A percentile compares a stretch with the other conserved stretches of the same genome.
Conservation (phyloP, 352 stramenopile genomes). For the Plasmopara muralis region DNA sequence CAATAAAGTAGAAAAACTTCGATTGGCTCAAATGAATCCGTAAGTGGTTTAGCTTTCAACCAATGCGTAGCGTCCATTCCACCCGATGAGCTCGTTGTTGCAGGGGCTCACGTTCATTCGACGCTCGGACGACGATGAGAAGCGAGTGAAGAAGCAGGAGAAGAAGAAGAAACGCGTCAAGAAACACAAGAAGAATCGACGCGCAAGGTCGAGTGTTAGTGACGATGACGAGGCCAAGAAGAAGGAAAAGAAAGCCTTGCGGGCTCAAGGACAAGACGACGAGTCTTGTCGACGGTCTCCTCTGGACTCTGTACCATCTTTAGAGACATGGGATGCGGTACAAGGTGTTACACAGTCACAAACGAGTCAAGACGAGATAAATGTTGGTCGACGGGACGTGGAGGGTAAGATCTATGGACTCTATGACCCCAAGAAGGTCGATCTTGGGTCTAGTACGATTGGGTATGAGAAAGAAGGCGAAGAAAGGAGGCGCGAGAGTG, state of each 20-base stretch:
- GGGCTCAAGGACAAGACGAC: conserved; percentile 49
- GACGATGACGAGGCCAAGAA: conserved; percentile 12
- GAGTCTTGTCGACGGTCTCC: no score
- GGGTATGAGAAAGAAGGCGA: conserved; percentile 7
- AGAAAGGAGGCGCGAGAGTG: conserved; percentile 6
- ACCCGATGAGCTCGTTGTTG: conserved; percentile 42
- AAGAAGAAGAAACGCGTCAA: conserved; percentile 23
- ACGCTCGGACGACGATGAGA: conserved; percentile 13
- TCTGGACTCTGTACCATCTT: no score
- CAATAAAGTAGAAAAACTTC: conserved; percentile 33
- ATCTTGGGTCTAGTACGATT: conserved; percentile 29
- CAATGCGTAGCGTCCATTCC: conserved; percentile 8
- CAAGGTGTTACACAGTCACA: conserved; percentile 26
- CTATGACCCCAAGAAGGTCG: conserved; percentile 74
- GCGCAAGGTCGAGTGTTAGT: conserved; percentile 9
- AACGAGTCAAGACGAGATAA: conserved; percentile 69
- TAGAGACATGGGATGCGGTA: conserved; percentile 12
- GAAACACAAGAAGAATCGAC: conserved; percentile 7
- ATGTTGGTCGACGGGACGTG: conserved; percentile 63
- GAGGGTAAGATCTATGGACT: conserved; percentile 74
- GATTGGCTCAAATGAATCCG: conserved; percentile 43
- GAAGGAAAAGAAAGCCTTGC: background rate
- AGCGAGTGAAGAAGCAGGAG: conserved; percentile 18
- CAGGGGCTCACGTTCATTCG: conserved; percentile 66
- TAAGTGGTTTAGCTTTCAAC: conserved; percentile 18